Evolutionary conservation across 257 asterid genomes (phyloP).

Genomic region (Craterostigma plantagineum): DNA sequence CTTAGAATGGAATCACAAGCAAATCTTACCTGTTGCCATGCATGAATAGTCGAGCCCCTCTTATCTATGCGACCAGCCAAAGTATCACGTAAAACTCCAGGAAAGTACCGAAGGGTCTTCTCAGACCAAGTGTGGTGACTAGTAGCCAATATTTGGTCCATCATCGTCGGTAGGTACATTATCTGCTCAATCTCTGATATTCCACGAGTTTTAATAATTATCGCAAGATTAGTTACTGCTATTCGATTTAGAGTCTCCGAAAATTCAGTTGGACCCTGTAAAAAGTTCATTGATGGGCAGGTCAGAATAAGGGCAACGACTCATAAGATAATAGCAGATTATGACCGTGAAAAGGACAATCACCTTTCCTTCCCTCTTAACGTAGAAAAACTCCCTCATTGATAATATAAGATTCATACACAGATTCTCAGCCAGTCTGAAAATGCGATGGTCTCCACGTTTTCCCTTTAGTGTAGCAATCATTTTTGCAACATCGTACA

Average conservation of each 20-base stretch:
- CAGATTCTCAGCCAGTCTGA: conserved; percentile 86
- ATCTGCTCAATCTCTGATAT: conserved; percentile 85
- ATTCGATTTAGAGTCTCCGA: conserved; percentile 88
- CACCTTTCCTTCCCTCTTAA: conserved; percentile 97
- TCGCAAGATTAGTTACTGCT: conserved; percentile 69
- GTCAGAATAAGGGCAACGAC: conserved; percentile 10
- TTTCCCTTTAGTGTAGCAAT: conserved; percentile 72
- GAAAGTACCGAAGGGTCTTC: conserved; percentile 82
- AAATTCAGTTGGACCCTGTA: conserved; percentile 94
- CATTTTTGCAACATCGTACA: conserved; percentile 85
- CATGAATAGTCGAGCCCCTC: conserved; percentile 76
- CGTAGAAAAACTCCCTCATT: conserved; percentile 72
- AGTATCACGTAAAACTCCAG: conserved; percentile 70
- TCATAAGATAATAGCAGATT: conserved; percentile 16
- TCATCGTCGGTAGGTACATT: conserved; percentile 76
- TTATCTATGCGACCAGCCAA: conserved; percentile 71
- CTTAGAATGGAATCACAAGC: background rate
- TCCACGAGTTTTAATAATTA: conserved; percentile 91
- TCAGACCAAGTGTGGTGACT: conserved; percentile 99
- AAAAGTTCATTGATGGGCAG: conserved; percentile 25
- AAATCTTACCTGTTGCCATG: conserved; percentile 72
- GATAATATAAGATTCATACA: conserved; percentile 89
- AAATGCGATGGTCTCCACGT: conserved; percentile 93
- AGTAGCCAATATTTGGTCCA: conserved; percentile 81
- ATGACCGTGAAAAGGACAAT: conserved; percentile 7